phyloP scores from a whole-genome alignment of 176 grass and related monocot species.

The Aegilops tauschii region DNA sequence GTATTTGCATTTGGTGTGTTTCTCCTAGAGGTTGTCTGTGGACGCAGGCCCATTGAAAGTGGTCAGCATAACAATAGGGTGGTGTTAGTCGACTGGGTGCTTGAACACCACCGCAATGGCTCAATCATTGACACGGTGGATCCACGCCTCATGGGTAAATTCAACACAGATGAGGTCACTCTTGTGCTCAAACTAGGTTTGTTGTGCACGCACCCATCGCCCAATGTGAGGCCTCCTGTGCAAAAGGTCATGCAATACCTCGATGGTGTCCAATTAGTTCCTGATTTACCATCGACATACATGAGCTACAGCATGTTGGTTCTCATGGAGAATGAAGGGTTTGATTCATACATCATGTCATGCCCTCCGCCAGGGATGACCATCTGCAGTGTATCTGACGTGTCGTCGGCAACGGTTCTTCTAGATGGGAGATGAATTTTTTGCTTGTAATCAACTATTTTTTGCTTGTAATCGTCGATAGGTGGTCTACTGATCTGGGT shows the following conservation, averaged over 20 bases:
- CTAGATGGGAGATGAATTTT: slow-evolving; percentile 13
- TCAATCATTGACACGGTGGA: slow-evolving; percentile 12
- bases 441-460: not conserved
- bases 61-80: not conserved
- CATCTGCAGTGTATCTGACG: not conserved
- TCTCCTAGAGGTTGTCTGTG: not conserved
- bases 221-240: slow-evolving; percentile 25
- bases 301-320: slow-evolving; percentile 21
- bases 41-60: slow-evolving; percentile 13
- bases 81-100: slow-evolving; percentile 30
- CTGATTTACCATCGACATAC: not conserved
- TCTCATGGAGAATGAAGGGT: slow-evolving; percentile 15
- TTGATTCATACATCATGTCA: not conserved
- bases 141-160: not conserved
- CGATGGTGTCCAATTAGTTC: not conserved
- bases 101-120: slow-evolving; percentile 6
- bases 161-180: not conserved
- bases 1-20: too few species aligned
- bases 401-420: not conserved
- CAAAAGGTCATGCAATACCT: slow-evolving; percentile 32
- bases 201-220: slow-evolving; percentile 23
- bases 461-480: too few species aligned
- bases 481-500: too few species aligned
- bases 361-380: not conserved
- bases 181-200: slow-evolving; percentile 38